phyloP scores from a whole-genome alignment of 768 basidiomycete species.

The Mycena belliarum region DNA sequence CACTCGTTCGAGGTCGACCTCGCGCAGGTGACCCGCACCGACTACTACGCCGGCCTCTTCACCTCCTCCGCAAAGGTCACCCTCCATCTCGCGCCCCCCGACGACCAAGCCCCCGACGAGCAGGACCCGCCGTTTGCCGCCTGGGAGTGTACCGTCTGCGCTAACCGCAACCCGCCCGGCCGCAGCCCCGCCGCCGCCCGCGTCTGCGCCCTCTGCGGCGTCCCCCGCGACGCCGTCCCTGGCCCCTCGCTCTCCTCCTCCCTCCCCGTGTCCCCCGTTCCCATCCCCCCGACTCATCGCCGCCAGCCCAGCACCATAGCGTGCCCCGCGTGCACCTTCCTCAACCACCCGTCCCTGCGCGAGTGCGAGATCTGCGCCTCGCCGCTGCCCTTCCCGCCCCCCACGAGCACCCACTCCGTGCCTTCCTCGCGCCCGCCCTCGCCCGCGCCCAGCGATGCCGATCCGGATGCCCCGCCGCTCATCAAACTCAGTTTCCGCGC shows the following conservation, averaged over 20 bases:
- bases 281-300: constrained; percentile 34
- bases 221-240: constrained; percentile 52
- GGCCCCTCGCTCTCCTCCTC: constrained; percentile 36
- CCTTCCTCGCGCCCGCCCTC: constrained; percentile 68
- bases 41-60: constrained; percentile 89
- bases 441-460: constrained; percentile 35
- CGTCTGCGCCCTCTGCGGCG: constrained; percentile 63
- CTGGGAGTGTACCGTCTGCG: constrained; percentile 93
- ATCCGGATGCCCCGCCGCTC: constrained; percentile 43
- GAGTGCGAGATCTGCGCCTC: constrained; percentile 88
- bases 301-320: constrained; percentile 44
- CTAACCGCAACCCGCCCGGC: constrained; percentile 62
- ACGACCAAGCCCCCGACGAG: constrained; percentile 26
- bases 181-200: constrained; percentile 57
- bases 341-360: constrained; percentile 76
- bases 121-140: constrained; percentile 43
- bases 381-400: constrained; percentile 42
- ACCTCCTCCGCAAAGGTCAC: constrained; percentile 90
- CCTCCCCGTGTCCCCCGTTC: constrained; percentile 35
- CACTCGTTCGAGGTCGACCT: constrained; percentile 74
- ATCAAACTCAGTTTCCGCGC: constrained; percentile 89
- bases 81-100: constrained; percentile 51
- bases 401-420: constrained; percentile 52
- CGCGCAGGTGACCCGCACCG: constrained; percentile 67
- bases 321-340: constrained; percentile 89